Conservation (phyloP, 495 filamentous ascomycete genomes). For the Platismatia glauca region DNA sequence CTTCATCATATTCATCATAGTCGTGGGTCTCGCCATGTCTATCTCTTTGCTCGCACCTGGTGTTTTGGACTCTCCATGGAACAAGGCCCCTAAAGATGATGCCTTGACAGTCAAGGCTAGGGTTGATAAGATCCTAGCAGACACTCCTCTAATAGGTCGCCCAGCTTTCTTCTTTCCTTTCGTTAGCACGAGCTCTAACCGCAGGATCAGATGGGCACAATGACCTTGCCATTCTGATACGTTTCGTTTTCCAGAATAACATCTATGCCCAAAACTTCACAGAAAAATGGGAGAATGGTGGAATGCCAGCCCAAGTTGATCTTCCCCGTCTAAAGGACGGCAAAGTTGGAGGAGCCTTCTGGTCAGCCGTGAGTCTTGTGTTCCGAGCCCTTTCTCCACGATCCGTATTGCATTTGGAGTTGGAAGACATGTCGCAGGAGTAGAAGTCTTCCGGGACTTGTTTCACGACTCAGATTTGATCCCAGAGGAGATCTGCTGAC, state of each 20-base stretch:
- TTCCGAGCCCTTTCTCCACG: no score
- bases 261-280: slow-evolving; percentile 71
- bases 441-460: no score
- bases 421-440: no score
- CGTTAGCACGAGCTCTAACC: slow-evolving; percentile 15
- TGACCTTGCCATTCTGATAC: slow-evolving; percentile 71
- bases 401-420: no score
- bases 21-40: slow-evolving; percentile 19
- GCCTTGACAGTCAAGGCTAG: slow-evolving; percentile 49
- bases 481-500: no score
- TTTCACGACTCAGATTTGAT: no score
- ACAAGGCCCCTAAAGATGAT: slow-evolving; percentile 19
- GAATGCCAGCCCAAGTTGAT: slow-evolving; percentile 66
- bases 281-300: slow-evolving; percentile 56
- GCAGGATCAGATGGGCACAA: slow-evolving; percentile 70
- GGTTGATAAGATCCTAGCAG: slow-evolving; percentile 56
- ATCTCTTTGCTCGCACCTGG: slow-evolving; percentile 15
- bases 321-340: slow-evolving; percentile 52
- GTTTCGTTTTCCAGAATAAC: slow-evolving; percentile 59
- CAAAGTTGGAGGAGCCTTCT: slow-evolving; percentile 63
- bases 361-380: no score
- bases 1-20: slow-evolving; percentile 12
- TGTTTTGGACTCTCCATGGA: slow-evolving; percentile 12
- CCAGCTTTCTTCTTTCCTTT: slow-evolving; percentile 2
- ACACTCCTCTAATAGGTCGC: slow-evolving; percentile 73